Base-by-base conservation (phyloP, 2,329 filamentous ascomycete species). In the Hirsutella rhossiliensis region DNA sequence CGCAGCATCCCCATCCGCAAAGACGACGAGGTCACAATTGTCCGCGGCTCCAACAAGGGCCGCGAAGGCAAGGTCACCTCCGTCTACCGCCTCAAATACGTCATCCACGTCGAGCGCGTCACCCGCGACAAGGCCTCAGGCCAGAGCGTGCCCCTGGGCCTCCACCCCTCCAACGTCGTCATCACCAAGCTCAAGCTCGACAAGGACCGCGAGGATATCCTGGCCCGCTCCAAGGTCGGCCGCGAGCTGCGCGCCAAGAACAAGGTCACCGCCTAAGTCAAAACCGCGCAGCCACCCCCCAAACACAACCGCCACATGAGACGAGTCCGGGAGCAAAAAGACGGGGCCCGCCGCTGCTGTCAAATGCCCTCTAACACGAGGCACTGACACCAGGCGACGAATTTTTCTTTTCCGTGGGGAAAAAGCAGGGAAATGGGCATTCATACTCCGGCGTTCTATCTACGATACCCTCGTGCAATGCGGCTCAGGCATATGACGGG, bases 171-270 rank as follows among this genome's bases (percentile, higher is more conserved):
- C 73, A 97, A 97, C 73, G 87, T 95, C 59, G 83, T 95, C 75
- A 85, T 98, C 77, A 95, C 84, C 75, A 96, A 96, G 82, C 80
- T 97, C 70, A 95, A 97, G 85, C 78, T 96, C 63, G 86, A 92
- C 79, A 90, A 92, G 82, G 86, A 94, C 73, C 84, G 87, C 59
- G 86, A 92, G 78, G 75, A 73, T 67, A 92, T 92, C 64, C 76
- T 94, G 59, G 85, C 87, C 73, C 81, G 87, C 72, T 87, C 85
- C 75, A 82, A 82, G 72, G 69, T 73, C 56, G 87, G 86, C 63
- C 82, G 85, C 54, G 86, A 90, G 73, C 75, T 80, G 64, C 73
- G 73, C 66, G 72, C 72, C 67, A 88, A 88, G 75, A 71, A 68
- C 73, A 82, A 82, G 72, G 70, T 73, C 66, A 74, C 78, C 62